Evolutionary conservation across 441 rosid genomes (phyloP).

Genomic region (Bocquillonia castaneifolia): DNA sequence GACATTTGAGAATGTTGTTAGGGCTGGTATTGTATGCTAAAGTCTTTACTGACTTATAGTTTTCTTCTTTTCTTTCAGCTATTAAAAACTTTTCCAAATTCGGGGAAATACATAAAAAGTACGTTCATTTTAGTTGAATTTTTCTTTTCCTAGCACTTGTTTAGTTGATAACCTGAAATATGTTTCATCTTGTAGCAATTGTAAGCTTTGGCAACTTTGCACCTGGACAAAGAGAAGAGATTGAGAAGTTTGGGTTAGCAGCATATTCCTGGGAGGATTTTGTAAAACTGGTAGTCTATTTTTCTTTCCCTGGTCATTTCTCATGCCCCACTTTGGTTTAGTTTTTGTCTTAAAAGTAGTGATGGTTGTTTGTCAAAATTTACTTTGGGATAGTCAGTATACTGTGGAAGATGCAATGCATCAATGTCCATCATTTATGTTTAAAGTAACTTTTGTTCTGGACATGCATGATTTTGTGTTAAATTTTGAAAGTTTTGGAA

Average conservation of each 20-base stretch:
- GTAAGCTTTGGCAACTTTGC: slow-evolving; percentile 86
- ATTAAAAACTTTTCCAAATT: slow-evolving; percentile 68
- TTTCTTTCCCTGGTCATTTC: neutral
- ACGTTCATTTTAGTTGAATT: slow-evolving; percentile 29
- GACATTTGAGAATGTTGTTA: neutral
- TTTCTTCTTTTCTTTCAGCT: slow-evolving; percentile 43
- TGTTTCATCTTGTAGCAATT: slow-evolving; percentile 51
- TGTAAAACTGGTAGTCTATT: slow-evolving; percentile 49
- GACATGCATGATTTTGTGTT: slow-evolving; percentile 1
- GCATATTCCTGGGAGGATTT: slow-evolving; percentile 85
- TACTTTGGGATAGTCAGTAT: neutral
- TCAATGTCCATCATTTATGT: neutral
- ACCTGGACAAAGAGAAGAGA: slow-evolving; percentile 60
- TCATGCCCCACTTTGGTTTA: neutral
- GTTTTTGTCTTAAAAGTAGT: neutral
- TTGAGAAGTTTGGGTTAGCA: slow-evolving; percentile 52
- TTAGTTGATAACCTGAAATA: slow-evolving; percentile 1
- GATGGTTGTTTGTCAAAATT: neutral
- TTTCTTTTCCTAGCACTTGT: slow-evolving; percentile 8
- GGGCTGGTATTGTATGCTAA: neutral
- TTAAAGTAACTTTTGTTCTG: neutral
- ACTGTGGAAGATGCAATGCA: neutral
- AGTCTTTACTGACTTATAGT: slow-evolving; percentile 7
- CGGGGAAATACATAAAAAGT: slow-evolving; percentile 67
- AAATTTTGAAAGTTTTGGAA: neutral